Conservation (phyloP, 2,329 filamentous ascomycete genomes). For the Fusarium sacchari region DNA sequence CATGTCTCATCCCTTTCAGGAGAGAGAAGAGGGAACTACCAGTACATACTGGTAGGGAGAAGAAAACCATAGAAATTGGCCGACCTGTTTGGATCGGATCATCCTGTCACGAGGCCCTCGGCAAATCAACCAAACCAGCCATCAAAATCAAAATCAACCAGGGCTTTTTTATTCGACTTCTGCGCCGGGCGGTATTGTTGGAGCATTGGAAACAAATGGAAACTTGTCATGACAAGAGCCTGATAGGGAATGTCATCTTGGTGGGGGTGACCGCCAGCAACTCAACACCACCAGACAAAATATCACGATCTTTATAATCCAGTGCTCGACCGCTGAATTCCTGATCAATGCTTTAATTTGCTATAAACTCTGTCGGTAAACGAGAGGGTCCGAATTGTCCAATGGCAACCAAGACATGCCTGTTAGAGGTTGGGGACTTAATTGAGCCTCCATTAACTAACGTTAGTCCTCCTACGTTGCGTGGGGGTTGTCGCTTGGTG, state of each 20-base stretch:
- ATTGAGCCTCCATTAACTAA: not conserved
- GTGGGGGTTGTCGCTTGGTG: not conserved
- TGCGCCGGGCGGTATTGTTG: not conserved
- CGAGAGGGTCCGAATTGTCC: not conserved
- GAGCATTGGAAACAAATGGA: not conserved
- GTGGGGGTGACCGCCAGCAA: not conserved
- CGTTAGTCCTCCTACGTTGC: not conserved
- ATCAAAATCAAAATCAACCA: constrained; percentile 13
- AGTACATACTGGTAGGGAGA: too few relatives aligned
- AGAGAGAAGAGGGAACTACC: constrained; percentile 18
- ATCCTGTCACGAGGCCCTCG: constrained; percentile 19
- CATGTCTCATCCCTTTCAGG: not conserved
- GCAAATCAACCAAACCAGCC: not conserved
- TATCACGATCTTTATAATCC: constrained; percentile 4
- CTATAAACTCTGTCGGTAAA: not conserved
- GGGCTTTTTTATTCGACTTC: not conserved
- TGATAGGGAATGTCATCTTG: not conserved
- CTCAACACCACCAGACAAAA: constrained; percentile 12
- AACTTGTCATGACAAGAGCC: constrained; percentile 10
- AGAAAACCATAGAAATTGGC: not conserved
- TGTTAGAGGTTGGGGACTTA: not conserved
- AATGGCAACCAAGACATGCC: not conserved
- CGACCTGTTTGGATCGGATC: constrained; percentile 8
- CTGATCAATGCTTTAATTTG: not conserved
- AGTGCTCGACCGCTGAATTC: not conserved